These are phyloP conservation scores for Zygosaccharomyces siamensis DNA, from an alignment of 805 yeast genomes.

Conservation along the genomic window DNA sequence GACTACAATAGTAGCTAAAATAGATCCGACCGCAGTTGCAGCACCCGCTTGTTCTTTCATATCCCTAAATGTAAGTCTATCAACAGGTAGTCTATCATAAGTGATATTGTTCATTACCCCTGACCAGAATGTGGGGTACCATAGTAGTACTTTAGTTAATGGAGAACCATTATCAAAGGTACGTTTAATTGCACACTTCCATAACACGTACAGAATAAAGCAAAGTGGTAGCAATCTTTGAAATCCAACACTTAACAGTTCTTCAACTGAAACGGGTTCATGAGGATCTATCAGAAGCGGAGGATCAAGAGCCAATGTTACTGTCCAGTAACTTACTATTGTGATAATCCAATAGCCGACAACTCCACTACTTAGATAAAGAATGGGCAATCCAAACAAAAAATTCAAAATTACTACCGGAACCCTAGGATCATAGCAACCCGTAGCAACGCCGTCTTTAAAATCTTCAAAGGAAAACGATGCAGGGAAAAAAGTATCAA, in stretches of 20 bases:
- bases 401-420: constrained; percentile 54
- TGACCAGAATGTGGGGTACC: constrained; percentile 81
- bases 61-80: constrained; percentile 70
- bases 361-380: constrained; percentile 43
- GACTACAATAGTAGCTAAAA: constrained; percentile 43
- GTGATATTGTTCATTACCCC: constrained; percentile 83
- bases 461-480: constrained; percentile 58
- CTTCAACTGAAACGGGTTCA: constrained; percentile 48
- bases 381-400: constrained; percentile 56
- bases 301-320: constrained; percentile 71
- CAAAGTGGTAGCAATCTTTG: constrained; percentile 71
- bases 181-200: constrained; percentile 50
- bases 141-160: constrained; percentile 38
- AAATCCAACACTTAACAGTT: constrained; percentile 63
- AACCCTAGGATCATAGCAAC: constrained; percentile 68
- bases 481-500: constrained; percentile 69
- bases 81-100: constrained; percentile 84
- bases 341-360: constrained; percentile 58
- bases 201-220: constrained; percentile 64
- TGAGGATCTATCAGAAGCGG: constrained; percentile 57
- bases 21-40: constrained; percentile 51
- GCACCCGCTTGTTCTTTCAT: constrained; percentile 76
- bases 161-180: constrained; percentile 46
- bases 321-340: constrained; percentile 78
- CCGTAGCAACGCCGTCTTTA: constrained; percentile 36